Percentiles rank a stretch among this genome's conserved stretches.
These are phyloP conservation scores for Prunus persica DNA, from an alignment of 306 rosid species.

Conservation along the genomic window Prunus_persica_NCBIv2 NC_034015.1:18663001-18663500, in stretches of 20 bases:
- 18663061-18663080: not conserved
- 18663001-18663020: not conserved
- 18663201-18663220: slow-evolving; percentile 92
- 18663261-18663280: not conserved
- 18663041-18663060: too few species aligned
- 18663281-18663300: too few species aligned
- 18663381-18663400: slow-evolving; percentile 62
- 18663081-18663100: slow-evolving; percentile 60
- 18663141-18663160: slow-evolving; percentile 58
- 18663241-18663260: not conserved
- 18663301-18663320: too few species aligned
- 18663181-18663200: slow-evolving; percentile 68
- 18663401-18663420: slow-evolving; percentile 73
- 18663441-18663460: slow-evolving; percentile 92
- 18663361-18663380: not conserved
- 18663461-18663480: slow-evolving; percentile 77
- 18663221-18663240: slow-evolving; percentile 84
- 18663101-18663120: slow-evolving; percentile 74
- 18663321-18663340: not conserved
- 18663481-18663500: slow-evolving; percentile 76
- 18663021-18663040: not conserved
- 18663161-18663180: slow-evolving; percentile 50
- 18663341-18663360: not conserved
- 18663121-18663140: slow-evolving; percentile 70
- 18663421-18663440: slow-evolving; percentile 86